A percentile compares a stretch with the other conserved stretches of the same genome.
These are phyloP conservation scores for Apostasia shenzhenica DNA, from an alignment of 106 monocot species.

Conservation along the genomic window DNA sequence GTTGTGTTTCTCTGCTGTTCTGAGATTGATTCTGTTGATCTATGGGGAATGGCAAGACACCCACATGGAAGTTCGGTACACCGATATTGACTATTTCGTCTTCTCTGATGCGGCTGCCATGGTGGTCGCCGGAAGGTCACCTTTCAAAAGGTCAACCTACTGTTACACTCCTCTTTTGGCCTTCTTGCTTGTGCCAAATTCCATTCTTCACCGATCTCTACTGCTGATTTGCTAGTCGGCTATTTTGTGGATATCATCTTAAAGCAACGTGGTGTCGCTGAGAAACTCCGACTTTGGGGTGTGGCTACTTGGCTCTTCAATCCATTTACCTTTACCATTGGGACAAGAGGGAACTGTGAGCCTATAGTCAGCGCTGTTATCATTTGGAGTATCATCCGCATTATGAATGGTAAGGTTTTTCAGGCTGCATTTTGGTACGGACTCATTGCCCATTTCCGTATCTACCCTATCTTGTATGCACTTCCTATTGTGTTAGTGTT, in stretches of 20 bases:
- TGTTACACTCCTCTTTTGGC: constrained; percentile 70
- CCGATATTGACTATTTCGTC: constrained; percentile 75
- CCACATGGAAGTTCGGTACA: constrained; percentile 78
- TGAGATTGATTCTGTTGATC: constrained; percentile 35
- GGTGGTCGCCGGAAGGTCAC: constrained; percentile 43
- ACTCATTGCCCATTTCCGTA: constrained; percentile 75
- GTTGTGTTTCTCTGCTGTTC: constrained; percentile 31
- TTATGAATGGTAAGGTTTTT: constrained; percentile 66
- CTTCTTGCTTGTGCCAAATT: constrained; percentile 46
- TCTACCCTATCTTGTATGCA: too few relatives aligned
- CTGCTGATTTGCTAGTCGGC: constrained; percentile 66
- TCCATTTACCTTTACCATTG: constrained; percentile 66
- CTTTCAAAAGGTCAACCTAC: constrained; percentile 66
- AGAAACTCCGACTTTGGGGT: constrained; percentile 36
- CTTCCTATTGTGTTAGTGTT: too few relatives aligned
- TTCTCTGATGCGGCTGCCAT: constrained; percentile 74
- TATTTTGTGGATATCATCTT: constrained; percentile 55
- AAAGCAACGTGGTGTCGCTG: constrained; percentile 53
- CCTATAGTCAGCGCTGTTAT: constrained; percentile 71
- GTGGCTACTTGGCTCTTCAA: constrained; percentile 73
- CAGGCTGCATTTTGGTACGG: constrained; percentile 91
- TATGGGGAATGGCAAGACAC: constrained; percentile 82
- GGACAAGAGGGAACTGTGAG: constrained; percentile 68
- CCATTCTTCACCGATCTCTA: constrained; percentile 21
- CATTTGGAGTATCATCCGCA: constrained; percentile 73